Conservation (phyloP, 108 stramenopile genomes). For the Nannochloropsis gaditana region DNA sequence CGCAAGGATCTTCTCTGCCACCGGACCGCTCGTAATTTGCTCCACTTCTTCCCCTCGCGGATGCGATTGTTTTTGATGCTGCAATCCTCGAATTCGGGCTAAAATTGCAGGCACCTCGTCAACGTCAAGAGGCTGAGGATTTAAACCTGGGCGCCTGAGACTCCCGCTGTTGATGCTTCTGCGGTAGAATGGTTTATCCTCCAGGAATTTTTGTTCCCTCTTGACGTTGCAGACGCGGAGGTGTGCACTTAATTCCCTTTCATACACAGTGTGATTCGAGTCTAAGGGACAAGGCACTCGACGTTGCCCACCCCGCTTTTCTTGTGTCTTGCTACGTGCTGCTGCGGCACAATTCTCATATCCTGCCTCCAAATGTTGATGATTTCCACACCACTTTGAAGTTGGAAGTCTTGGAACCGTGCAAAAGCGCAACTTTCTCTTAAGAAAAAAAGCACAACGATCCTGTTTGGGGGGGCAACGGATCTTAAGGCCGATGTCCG, state of each 20-base stretch:
- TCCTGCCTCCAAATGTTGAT: not conserved
- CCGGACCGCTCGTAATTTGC: slow-evolving; percentile 8
- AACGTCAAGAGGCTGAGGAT: not conserved
- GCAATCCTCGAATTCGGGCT: not conserved
- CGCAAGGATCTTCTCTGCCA: not conserved
- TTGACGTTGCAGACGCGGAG: not conserved
- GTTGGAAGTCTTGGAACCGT: not conserved
- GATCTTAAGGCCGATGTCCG: no score
- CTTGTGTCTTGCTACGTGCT: slow-evolving; percentile 8
- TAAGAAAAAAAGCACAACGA: slow-evolving; percentile 3
- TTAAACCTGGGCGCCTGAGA: not conserved
- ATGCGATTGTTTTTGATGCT: not conserved
- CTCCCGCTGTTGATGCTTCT: not conserved
- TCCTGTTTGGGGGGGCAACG: not conserved
- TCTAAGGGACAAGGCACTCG: not conserved
- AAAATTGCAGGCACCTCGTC: not conserved
- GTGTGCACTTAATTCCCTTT: not conserved
- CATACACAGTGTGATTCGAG: not conserved
- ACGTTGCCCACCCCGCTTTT: slow-evolving; percentile 19
- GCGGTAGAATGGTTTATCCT: not conserved
- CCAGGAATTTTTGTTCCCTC: not conserved
- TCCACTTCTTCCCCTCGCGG: not conserved
- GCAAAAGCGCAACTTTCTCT: not conserved
- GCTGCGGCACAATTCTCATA: not conserved
- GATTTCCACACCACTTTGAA: slow-evolving; percentile 2